These are phyloP conservation scores for Globisporangium cylindrosporum DNA, from an alignment of 352 stramenopile species.

Conservation along the genomic window DNA sequence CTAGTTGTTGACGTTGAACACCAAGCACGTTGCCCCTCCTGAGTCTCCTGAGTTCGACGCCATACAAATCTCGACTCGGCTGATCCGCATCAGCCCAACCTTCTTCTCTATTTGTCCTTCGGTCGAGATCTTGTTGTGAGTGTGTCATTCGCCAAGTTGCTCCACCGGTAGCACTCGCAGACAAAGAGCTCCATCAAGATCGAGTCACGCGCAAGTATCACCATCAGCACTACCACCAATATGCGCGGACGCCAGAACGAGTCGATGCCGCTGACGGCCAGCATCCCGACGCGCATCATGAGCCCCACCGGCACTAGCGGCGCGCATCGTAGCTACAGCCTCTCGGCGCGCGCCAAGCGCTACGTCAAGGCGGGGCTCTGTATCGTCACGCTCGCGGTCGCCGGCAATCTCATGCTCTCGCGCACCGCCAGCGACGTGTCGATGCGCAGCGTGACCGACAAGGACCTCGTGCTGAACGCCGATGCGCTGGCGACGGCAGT, in stretches of 20 bases:
- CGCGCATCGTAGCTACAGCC: conserved; percentile 9
- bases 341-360: conserved; percentile 19
- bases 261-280: conserved; percentile 31
- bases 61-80: conserved; percentile 1
- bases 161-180: neutral
- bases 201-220: neutral
- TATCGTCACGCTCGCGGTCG: conserved; percentile 18
- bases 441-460: conserved; percentile 10
- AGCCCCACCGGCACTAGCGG: neutral
- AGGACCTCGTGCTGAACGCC: conserved; percentile 3
- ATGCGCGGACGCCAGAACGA: conserved; percentile 26
- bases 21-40: neutral
- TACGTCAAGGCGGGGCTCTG: conserved; percentile 18
- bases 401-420: conserved; percentile 18
- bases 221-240: conserved; percentile 15
- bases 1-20: neutral
- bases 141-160: conserved; percentile 6
- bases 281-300: conserved; percentile 16
- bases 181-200: neutral
- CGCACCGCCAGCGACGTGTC: conserved; percentile 9
- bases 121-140: neutral
- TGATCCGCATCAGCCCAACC: neutral
- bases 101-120: neutral
- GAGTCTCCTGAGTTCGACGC: neutral
- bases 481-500: neutral